Conservation (phyloP, 768 basidiomycete genomes). For the Arthromyces matolae region DNA sequence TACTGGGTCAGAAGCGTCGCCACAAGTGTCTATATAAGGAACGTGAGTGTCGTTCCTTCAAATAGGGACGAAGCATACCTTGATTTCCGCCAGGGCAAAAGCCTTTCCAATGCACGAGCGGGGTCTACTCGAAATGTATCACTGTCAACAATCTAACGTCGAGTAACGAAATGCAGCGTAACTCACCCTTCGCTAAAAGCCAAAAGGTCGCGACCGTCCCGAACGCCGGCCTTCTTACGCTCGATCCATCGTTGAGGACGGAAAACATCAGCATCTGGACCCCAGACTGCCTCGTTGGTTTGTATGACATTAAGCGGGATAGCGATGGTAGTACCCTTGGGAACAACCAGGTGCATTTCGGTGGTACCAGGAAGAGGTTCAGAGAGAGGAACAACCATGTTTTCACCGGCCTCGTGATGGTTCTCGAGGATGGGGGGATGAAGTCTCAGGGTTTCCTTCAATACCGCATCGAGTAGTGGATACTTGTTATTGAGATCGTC, state of each 20-base stretch:
- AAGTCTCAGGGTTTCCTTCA: slow-evolving; percentile 59
- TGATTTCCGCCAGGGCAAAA: slow-evolving; percentile 59
- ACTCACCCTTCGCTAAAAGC: slow-evolving; percentile 59
- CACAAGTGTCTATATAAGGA: slow-evolving; percentile 31
- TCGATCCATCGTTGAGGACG: slow-evolving; percentile 63
- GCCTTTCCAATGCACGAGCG: slow-evolving; percentile 57
- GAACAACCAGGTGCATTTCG: slow-evolving; percentile 43
- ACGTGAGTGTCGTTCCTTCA: neutral
- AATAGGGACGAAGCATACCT: slow-evolving; percentile 32
- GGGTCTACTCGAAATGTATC: slow-evolving; percentile 36
- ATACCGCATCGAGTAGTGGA: slow-evolving; percentile 56
- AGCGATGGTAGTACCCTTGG: slow-evolving; percentile 51
- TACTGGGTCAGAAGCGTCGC: slow-evolving; percentile 52
- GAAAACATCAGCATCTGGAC: slow-evolving; percentile 52
- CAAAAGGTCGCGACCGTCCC: slow-evolving; percentile 42
- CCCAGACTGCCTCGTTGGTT: slow-evolving; percentile 52
- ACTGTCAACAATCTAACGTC: slow-evolving; percentile 1
- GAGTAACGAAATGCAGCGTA: neutral
- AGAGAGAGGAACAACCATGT: slow-evolving; percentile 51
- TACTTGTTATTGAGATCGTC: slow-evolving; percentile 46
- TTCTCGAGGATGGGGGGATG: slow-evolving; percentile 64
- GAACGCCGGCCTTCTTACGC: slow-evolving; percentile 25
- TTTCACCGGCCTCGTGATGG: slow-evolving; percentile 58
- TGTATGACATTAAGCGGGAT: slow-evolving; percentile 60
- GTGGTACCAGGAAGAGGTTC: slow-evolving; percentile 44